Evolutionary conservation across 768 basidiomycete species (phyloP), one percentile per base, ranked within the genome.

Genomic region (Rhizopogon sp.): DNA sequence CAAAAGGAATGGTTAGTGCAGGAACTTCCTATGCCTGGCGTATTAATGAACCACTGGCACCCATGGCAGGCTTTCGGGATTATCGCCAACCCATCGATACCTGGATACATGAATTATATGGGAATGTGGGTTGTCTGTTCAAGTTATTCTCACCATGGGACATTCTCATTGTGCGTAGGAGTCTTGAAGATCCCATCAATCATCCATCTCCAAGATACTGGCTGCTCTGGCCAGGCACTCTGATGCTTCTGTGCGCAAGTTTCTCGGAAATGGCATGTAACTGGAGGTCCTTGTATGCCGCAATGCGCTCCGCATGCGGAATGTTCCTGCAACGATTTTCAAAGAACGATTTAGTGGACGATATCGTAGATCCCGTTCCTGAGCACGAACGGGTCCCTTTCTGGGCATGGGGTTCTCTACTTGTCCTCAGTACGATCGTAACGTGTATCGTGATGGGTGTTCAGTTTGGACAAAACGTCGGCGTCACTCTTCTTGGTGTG

Each of bases 151-250:
- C 20, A 13, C 6, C 8, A 3, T 16, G 28, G 17, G 14, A 29
- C 7, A 31, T 25, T 46, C 37, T 33, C 31, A 53, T 9, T 37
- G 2, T 29, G 28, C 7, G 31, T 29, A 55, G 54, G 62, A 76
- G 76, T 3, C 78, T 80, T 70, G 56, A 59, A 3, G 72, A 81
- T 54, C 72, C 76, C 14, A 59, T 73, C 55, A 67, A 66, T 10
- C 50, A 56, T 0, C 79, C 81, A 7, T 81, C 80, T 17, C 79
- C 80, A 29, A 76, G 80, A 33, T 82, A 82, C 66, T 83, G 82
- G 82, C 70, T 83, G 25, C n/a, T 55, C 25, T 55, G 54, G 54
- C 54, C 54, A 3, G 54, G 54, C 11, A 55, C 54, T 8, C 6
- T 55, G 65, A 83, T 85, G 80, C 71, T 83, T 62, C 54, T 81